These are phyloP conservation scores for Micromonas pusilla DNA, from an alignment of 139 green algal genomes.

Conservation along the genomic window DNA sequence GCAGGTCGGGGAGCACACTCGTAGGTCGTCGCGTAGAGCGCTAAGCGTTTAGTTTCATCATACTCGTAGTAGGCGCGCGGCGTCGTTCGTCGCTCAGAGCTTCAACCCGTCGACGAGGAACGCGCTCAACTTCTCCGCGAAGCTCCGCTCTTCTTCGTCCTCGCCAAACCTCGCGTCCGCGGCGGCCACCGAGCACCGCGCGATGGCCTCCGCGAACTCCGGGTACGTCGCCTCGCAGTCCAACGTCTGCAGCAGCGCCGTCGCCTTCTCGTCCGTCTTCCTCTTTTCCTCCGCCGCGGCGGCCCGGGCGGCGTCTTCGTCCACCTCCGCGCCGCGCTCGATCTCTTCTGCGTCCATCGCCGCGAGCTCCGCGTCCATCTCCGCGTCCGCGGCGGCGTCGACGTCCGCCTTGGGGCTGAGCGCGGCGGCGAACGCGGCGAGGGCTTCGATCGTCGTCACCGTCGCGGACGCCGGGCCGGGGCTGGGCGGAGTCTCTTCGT, in stretches of 20 bases:
- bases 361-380: not conserved
- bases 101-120: not conserved
- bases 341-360: not conserved
- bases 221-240: not conserved
- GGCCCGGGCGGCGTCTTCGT: not conserved
- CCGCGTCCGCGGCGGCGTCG: not conserved
- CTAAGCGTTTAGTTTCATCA: too few species aligned
- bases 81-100: too few species aligned
- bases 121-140: not conserved
- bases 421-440: not conserved
- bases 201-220: not conserved
- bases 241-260: not conserved
- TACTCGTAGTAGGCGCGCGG: too few species aligned
- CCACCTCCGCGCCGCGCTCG: not conserved
- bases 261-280: not conserved
- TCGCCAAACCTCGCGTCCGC: too few species aligned
- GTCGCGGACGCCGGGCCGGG: too few species aligned
- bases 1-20: too few species aligned
- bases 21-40: too few species aligned
- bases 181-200: not conserved
- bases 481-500: too few species aligned
- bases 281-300: too few species aligned
- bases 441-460: not conserved
- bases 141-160: not conserved
- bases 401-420: not conserved